These are phyloP conservation scores for Alternaria sp. DNA, from an alignment of 2,329 filamentous ascomycete genomes.

Conservation along the genomic window DNA sequence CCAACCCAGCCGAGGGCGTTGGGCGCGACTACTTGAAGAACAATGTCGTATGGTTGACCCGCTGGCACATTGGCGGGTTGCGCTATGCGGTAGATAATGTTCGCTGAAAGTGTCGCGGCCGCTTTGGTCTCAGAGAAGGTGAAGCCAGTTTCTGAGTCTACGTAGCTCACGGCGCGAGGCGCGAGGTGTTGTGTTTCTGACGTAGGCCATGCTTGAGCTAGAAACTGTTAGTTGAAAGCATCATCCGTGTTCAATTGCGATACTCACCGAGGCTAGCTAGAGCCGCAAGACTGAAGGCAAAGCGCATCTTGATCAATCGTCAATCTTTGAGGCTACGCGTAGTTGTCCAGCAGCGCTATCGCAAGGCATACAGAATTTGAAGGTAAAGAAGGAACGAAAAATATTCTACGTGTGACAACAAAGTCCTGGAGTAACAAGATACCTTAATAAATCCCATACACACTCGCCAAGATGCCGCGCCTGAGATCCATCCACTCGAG, in stretches of 20 bases:
- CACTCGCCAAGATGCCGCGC: conserved; percentile 35
- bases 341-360: neutral
- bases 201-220: conserved; percentile 26
- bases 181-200: conserved; percentile 1
- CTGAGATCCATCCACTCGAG: conserved; percentile 24
- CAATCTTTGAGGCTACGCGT: neutral
- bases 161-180: conserved; percentile 22
- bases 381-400: neutral
- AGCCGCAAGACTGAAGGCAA: conserved; percentile 20
- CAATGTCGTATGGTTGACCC: conserved; percentile 31
- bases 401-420: conserved; percentile 10
- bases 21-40: conserved; percentile 38
- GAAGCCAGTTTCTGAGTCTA: conserved; percentile 41
- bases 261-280: conserved; percentile 29
- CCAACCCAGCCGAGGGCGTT: conserved; percentile 38
- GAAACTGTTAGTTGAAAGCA: neutral
- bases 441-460: conserved; percentile 29
- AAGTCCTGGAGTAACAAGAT: conserved; percentile 21
- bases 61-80: conserved; percentile 27
- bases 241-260: neutral
- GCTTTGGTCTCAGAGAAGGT: conserved; percentile 42
- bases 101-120: conserved; percentile 32
- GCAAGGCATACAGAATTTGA: neutral
- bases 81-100: conserved; percentile 39
- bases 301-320: conserved; percentile 27